phyloP scores from a whole-genome alignment of 2,329 filamentous ascomycete species.

The Fusarium burgessii region DNA sequence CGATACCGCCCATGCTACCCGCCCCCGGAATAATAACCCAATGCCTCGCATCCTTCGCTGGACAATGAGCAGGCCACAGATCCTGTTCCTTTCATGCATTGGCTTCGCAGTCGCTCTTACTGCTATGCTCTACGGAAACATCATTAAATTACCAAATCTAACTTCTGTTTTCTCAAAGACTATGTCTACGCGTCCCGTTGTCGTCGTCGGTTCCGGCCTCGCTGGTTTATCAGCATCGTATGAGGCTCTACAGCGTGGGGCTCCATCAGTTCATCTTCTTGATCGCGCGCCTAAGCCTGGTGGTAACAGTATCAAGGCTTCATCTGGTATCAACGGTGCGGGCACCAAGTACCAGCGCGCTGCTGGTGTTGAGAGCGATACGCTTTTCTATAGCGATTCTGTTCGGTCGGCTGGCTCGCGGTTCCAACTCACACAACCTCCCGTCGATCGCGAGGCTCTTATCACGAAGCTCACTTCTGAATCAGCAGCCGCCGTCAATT shows the following conservation, averaged over 20 bases:
- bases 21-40: slow-evolving; percentile 19
- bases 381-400: slow-evolving; percentile 67
- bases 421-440: slow-evolving; percentile 44
- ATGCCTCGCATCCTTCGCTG: slow-evolving; percentile 49
- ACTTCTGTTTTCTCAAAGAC: slow-evolving; percentile 44
- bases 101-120: slow-evolving; percentile 45
- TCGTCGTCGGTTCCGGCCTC: slow-evolving; percentile 74
- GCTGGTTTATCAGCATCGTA: slow-evolving; percentile 71
- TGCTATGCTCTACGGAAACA: slow-evolving; percentile 49
- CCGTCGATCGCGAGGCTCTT: slow-evolving; percentile 56
- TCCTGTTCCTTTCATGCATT: slow-evolving; percentile 46
- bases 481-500: slow-evolving; percentile 64
- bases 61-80: slow-evolving; percentile 46
- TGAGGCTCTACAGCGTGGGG: slow-evolving; percentile 64
- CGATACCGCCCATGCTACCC: slow-evolving; percentile 35
- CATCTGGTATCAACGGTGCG: slow-evolving; percentile 74
- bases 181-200: slow-evolving; percentile 55
- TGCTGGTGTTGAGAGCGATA: slow-evolving; percentile 51
- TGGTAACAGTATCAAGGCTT: slow-evolving; percentile 75
- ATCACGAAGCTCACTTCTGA: slow-evolving; percentile 61
- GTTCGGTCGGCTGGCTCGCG: slow-evolving; percentile 65
- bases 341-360: slow-evolving; percentile 67
- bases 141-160: slow-evolving; percentile 33
- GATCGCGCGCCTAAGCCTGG: slow-evolving; percentile 71
- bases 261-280: slow-evolving; percentile 65